These are phyloP conservation scores for Clitopilus hobsonii DNA, from an alignment of 768 basidiomycete genomes.

Conservation along the genomic window DNA sequence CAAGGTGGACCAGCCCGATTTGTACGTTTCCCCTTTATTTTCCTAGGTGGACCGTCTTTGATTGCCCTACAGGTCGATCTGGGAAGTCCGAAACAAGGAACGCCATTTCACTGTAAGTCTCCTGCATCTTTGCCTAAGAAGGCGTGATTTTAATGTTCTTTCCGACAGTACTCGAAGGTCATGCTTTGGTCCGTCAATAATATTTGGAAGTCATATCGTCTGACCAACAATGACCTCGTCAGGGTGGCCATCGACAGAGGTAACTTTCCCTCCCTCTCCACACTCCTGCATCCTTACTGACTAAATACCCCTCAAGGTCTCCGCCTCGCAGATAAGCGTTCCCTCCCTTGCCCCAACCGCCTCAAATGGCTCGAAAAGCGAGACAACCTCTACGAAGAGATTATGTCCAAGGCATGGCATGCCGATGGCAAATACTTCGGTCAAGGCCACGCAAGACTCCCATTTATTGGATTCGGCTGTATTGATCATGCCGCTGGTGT, in stretches of 20 bases:
- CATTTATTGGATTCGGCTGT: slow-evolving; percentile 83
- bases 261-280: slow-evolving; percentile 12
- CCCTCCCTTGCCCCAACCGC: slow-evolving; percentile 78
- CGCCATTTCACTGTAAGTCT: slow-evolving; percentile 76
- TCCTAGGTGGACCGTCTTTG: slow-evolving; percentile 32
- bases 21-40: slow-evolving; percentile 46
- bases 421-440: slow-evolving; percentile 62
- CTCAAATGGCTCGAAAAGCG: slow-evolving; percentile 69
- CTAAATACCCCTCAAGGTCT: slow-evolving; percentile 43
- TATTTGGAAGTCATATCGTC: neutral
- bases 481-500: slow-evolving; percentile 89
- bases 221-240: neutral
- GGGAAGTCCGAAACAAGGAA: slow-evolving; percentile 87
- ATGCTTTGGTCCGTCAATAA: slow-evolving; percentile 73
- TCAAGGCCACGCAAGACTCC: slow-evolving; percentile 87
- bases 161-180: slow-evolving; percentile 38
- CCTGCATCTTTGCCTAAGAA: neutral
- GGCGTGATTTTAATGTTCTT: slow-evolving; percentile 24
- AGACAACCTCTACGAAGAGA: slow-evolving; percentile 87
- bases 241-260: slow-evolving; percentile 97
- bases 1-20: slow-evolving; percentile 69
- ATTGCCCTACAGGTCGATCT: slow-evolving; percentile 21
- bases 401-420: slow-evolving; percentile 89
- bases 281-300: neutral
- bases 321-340: slow-evolving; percentile 91